phyloP scores from a whole-genome alignment of 2,329 filamentous ascomycete species.

The Fusarium udum region DNA sequence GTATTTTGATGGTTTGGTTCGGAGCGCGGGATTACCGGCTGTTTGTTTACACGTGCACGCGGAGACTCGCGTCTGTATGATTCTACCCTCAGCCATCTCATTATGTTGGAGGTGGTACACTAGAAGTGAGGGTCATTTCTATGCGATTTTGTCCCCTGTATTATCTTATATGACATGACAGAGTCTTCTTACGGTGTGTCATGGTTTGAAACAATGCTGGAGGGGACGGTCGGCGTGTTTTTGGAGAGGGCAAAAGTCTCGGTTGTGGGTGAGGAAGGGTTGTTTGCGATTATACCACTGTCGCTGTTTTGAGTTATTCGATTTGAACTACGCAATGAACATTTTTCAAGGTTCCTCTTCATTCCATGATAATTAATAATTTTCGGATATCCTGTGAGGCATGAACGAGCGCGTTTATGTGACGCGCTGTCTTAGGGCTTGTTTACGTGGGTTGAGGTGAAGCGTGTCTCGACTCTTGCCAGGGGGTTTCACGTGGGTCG shows the following conservation, averaged over 20 bases:
- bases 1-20: constrained; percentile 40
- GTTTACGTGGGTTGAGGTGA: constrained; percentile 36
- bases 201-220: constrained; percentile 28
- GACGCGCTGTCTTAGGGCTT: constrained; percentile 40
- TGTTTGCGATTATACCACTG: constrained; percentile 39
- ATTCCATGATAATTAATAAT: neutral
- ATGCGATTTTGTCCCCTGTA: constrained; percentile 39
- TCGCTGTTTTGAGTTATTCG: constrained; percentile 27
- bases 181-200: constrained; percentile 30
- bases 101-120: constrained; percentile 28
- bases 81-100: constrained; percentile 34
- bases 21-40: constrained; percentile 39
- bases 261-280: constrained; percentile 27
- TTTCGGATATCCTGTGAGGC: neutral
- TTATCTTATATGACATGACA: constrained; percentile 36
- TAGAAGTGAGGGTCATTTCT: constrained; percentile 31
- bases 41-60: constrained; percentile 39
- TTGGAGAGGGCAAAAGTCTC: constrained; percentile 20
- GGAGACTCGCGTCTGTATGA: constrained; percentile 31
- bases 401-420: constrained; percentile 3
- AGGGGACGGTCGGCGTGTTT: constrained; percentile 28
- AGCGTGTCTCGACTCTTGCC: constrained; percentile 35
- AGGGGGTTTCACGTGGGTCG: constrained; percentile 39
- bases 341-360: neutral
- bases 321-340: constrained; percentile 23